Evolutionary conservation across 208 protist genomes (phyloP), one percentile per base, ranked within the genome.

Genomic region (Trypanosoma rangeli): DNA sequence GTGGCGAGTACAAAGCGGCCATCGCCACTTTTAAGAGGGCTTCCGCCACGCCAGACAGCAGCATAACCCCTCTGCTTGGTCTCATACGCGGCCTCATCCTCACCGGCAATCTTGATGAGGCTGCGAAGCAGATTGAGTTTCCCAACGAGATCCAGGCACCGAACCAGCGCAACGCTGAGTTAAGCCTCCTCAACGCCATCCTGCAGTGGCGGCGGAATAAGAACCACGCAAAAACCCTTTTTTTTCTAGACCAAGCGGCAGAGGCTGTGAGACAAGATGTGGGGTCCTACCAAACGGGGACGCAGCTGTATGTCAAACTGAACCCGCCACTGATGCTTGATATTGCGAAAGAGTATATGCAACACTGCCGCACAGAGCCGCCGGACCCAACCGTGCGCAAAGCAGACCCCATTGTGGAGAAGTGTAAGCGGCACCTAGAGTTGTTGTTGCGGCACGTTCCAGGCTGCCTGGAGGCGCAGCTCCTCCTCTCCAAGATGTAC

Each of bases 301-400:
- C 92, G 58, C 79, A 87, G 31, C 81, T 90, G 63, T 95, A 91
- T 60, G 78, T 84, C 12, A 70, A 70, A 44, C 86, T 96, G 42
- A 95, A 97, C 64, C 79, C 82, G 48, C 87, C 78, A 28, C 68
- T 98, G 20, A 78, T 97, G 79, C 63, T 98, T 8, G 77, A 87
- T 62, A 82, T 98, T 26, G 89, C 86, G 15, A 74, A 80, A 52
- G 85, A 94, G 69, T 98, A 95, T 68, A 80, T 97, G 60, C 81
- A 92, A 68, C 89, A 94, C 74, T 86, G 83, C 64, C 89, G 86
- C 67, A 91, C 84, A 20, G 94, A 97, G 78, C 94, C 96, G 10
- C 80, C 90, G 35, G 88, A 95, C 53, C 83, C 87, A 28, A 66
- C 78, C 13, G 80, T 86, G 42, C 79, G 67, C 50, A 77, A 76